phyloP scores from a whole-genome alignment of 2,329 filamentous ascomycete species.

The Pseudogymnoascus sp. region DNA sequence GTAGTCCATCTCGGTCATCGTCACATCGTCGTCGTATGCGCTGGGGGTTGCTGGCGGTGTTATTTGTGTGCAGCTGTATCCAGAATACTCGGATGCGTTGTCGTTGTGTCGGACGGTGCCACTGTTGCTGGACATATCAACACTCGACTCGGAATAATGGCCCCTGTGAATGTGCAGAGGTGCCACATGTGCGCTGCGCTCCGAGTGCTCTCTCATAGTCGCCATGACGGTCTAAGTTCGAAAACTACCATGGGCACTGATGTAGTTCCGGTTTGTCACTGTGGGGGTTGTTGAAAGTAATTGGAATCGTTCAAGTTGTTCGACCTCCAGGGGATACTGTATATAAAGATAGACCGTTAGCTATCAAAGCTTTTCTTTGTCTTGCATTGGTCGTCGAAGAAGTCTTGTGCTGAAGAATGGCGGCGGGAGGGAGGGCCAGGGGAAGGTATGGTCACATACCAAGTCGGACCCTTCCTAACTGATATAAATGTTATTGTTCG shows the following conservation, averaged over 20 bases:
- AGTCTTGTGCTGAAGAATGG: neutral
- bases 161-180: constrained; percentile 7
- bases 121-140: neutral
- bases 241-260: neutral
- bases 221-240: constrained; percentile 7
- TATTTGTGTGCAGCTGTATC: constrained; percentile 45
- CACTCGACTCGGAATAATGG: constrained; percentile 6
- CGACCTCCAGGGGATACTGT: constrained; percentile 1
- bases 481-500: neutral
- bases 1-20: constrained; percentile 34
- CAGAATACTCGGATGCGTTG: constrained; percentile 14
- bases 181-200: neutral
- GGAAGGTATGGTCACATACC: constrained; percentile 9
- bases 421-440: neutral
- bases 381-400: neutral
- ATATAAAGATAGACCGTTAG: neutral
- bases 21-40: constrained; percentile 47
- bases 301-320: neutral
- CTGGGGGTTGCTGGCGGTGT: constrained; percentile 70
- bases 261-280: neutral
- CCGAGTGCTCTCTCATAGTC: constrained; percentile 9
- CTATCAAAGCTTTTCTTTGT: neutral
- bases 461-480: constrained; percentile 2
- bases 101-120: neutral
- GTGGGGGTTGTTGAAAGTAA: neutral